Evolutionary conservation across 345 rosid species (phyloP), one percentile per base, ranked within the genome.

Genomic region (Hirschfeldia incana): DNA sequence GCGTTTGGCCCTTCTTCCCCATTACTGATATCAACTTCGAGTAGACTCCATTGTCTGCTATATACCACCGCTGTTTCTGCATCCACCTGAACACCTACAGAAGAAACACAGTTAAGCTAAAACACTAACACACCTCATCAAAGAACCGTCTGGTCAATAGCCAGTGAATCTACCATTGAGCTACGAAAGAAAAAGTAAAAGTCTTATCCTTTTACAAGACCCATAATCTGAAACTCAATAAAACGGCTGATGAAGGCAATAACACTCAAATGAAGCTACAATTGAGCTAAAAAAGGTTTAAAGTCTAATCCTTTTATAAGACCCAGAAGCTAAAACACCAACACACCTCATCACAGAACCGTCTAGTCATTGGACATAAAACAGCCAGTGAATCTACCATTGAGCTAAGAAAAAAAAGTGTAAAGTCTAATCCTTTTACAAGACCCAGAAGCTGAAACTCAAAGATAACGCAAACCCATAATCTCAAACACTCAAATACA

Each of bases 51-150:
- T 86, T 93, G 82, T 93, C 98, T 0, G 97, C 85, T 0, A 92
- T 81, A 21, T 94, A 94, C 98, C 98, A 94, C 0, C 93, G 83
- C 58, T 91, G 98, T 77, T 87, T 94, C 86, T 94, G 98, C 98
- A 94, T 94, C 98, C 98, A 94, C 77, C 98, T 92, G 86, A 92
- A 94, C 70, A 92, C 98, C 98, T 92, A 80, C 36, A 75, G 15
- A 66, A 63, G 60, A 49, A 68, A 51, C 72, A 73, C 65, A 73
- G 4, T 3, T 3, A 42, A 42, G 49, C 49, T 42, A 42, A 42
- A 10, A 42, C 61, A 76, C 26, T 37, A 76, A 33, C 74, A 5
- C 15, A 37, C 21, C 13, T 26, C 13, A 15, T 27, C 4, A 37
- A 30, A 67, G 4, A 39, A 55, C 5, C 11, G 21, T 29, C 21